phyloP scores from a whole-genome alignment of 106 monocot species.

The Dioscorea alata region DNA sequence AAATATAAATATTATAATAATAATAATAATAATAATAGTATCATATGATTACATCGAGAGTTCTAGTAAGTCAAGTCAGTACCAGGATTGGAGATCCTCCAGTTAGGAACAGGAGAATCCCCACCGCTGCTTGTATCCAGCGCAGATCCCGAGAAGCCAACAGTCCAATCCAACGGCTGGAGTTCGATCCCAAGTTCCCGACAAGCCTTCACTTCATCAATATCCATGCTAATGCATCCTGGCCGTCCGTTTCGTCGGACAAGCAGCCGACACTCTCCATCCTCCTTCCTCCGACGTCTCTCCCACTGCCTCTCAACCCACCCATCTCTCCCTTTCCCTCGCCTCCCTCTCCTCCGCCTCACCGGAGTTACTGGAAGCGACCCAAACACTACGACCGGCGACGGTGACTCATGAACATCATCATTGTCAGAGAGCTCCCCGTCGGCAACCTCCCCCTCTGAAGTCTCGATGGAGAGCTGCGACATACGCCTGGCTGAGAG shows the following conservation, averaged over 20 bases:
- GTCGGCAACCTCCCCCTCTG: not conserved
- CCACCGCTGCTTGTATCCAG: conserved; percentile 30
- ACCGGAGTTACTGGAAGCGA: not conserved
- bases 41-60: too few species aligned
- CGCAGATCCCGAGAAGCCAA: conserved; percentile 15
- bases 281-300: not conserved
- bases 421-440: conserved; percentile 2
- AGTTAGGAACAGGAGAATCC: conserved; percentile 12
- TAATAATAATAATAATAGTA: too few species aligned
- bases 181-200: conserved; percentile 22
- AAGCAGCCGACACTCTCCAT: conserved; percentile 1
- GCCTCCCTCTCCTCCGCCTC: not conserved
- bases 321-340: conserved; percentile 4
- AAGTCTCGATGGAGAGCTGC: too few species aligned
- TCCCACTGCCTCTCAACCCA: not conserved
- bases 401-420: not conserved
- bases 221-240: conserved; percentile 16
- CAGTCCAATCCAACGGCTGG: conserved; percentile 16
- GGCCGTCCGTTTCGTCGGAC: not conserved
- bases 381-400: not conserved
- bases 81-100: conserved; percentile 27
- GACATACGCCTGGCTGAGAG: too few species aligned
- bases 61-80: too few species aligned
- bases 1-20: too few species aligned
- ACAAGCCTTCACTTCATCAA: conserved; percentile 29